Evolutionary conservation across 768 basidiomycete genomes (phyloP).

Genomic region (Suillus decipiens): DNA sequence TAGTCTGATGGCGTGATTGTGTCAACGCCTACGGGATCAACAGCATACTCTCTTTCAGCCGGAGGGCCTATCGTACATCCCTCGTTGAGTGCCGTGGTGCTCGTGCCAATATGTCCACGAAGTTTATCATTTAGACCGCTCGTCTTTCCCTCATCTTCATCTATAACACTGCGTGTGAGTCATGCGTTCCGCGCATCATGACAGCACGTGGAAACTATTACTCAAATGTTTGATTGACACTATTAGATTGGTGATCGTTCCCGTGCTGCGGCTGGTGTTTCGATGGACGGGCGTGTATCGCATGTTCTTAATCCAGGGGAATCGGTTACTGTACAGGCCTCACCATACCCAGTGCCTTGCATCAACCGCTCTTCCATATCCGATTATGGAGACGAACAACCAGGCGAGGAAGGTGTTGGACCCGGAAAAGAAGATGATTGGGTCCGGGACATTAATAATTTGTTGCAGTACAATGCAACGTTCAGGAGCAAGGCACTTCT

Average conservation of each 20-base stretch:
- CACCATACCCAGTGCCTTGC: conserved; percentile 89
- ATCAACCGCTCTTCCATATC: conserved; percentile 84
- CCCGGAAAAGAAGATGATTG: conserved; percentile 90
- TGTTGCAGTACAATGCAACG: conserved; percentile 93
- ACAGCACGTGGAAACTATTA: conserved; percentile 10
- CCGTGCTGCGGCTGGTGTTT: conserved; percentile 85
- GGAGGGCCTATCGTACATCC: conserved; percentile 97
- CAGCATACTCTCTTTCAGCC: conserved; percentile 93
- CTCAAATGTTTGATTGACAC: conserved; percentile 5
- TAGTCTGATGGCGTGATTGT: conserved; percentile 94
- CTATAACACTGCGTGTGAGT: conserved; percentile 71
- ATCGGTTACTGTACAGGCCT: conserved; percentile 81
- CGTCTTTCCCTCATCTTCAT: conserved; percentile 82
- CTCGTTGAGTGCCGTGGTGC: conserved; percentile 82
- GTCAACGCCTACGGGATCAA: conserved; percentile 95
- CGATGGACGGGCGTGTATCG: conserved; percentile 90
- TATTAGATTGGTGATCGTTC: conserved; percentile 80
- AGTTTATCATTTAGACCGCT: conserved; percentile 91
- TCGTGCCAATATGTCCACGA: conserved; percentile 95
- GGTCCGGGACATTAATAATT: conserved; percentile 95
- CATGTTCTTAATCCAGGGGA: conserved; percentile 83
- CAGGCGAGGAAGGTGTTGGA: conserved; percentile 63
- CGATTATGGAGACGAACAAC: conserved; percentile 43
- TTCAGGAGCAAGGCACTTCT: conserved; percentile 89
- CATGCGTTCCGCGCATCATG: neutral